These are phyloP conservation scores for Incumbomyces delicatus DNA, from an alignment of 2,329 filamentous ascomycete genomes.

Conservation along the genomic window DNA sequence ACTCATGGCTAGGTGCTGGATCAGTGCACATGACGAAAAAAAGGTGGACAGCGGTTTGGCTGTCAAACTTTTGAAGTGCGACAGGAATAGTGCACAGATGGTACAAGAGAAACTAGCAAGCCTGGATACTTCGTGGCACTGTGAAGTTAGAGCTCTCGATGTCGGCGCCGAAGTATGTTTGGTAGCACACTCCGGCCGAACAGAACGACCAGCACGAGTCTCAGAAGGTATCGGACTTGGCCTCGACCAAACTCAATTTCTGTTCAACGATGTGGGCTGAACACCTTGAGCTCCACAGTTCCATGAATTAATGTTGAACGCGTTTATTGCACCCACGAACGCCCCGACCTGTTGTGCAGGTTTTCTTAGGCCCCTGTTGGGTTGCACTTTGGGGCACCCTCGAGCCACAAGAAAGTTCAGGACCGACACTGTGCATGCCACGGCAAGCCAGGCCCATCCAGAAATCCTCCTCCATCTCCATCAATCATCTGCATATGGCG, in stretches of 20 bases:
- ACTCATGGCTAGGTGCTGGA: conserved; percentile 43
- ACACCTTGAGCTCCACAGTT: not conserved
- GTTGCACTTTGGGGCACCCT: no score
- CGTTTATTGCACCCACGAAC: no score
- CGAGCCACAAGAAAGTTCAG: no score
- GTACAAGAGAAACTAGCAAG: conserved; percentile 27
- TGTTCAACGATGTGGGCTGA: not conserved
- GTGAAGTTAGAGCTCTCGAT: conserved; percentile 17
- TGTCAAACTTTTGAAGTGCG: conserved; percentile 35
- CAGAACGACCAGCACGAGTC: not conserved
- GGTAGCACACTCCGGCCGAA: not conserved
- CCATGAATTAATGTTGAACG: not conserved
- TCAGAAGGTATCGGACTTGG: not conserved
- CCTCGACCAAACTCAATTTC: not conserved
- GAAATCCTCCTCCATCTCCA: no score
- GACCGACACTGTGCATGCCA: no score
- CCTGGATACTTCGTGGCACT: conserved; percentile 18
- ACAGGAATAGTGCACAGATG: conserved; percentile 26
- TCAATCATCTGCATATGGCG: no score
- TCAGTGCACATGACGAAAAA: conserved; percentile 45
- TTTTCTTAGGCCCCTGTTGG: no score
- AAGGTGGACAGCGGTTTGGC: conserved; percentile 41
- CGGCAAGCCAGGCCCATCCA: no score
- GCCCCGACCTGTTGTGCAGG: no score
- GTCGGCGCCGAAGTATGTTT: conserved; percentile 13